Evolutionary conservation across 176 grass and related monocot species (phyloP), one percentile per base, ranked within the genome.

Genomic region (Elymus sibiricus): DNA sequence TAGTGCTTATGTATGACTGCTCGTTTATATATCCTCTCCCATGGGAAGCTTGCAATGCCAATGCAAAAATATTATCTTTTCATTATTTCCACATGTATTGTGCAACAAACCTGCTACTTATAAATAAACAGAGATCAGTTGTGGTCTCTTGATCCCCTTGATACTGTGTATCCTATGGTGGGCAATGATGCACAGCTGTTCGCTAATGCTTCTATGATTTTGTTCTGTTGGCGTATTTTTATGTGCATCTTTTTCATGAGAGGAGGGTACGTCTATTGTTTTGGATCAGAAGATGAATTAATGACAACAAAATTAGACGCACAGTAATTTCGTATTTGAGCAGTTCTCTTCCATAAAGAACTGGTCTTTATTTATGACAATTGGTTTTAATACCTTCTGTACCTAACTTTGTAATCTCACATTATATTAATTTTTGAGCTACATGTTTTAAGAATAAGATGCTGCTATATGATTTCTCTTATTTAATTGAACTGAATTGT

Each of bases 311-410:
- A 29, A 64, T 65, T 79, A 29, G 87, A 28, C 11, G 12, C 8
- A 29, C 64, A 46, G 13, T 70, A 69, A 40, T 79, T 64, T 64
- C 7, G 19, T 74, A 76, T 60, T 11, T 46, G 46, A 47, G 35
- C 37, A 77, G 32, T 82, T 87, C 7, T 60, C 17, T 76, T 82
- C 16, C 44, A 63, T 82, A 58, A 81, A n/a, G 80, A 81, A 64
- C 22, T 69, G n/a, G 37, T 49, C 22, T 58, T 28, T 61, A 77
- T 80, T 10, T 80, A 71, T 14, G 21, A 6, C 11, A 26, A 70
- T 29, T 39, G 16, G 37, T 49, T 78, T 86, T 69, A 61, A 38
- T 11, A 86, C 35, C 60, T 46, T 84, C 27, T 65, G 9, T 31
- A 31, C 79, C 13, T 83, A 86, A 11, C 39, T 17, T 56, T 79